Conservation (phyloP, 164 flowering plant genomes). For the Nymphaea thermarum region DNA sequence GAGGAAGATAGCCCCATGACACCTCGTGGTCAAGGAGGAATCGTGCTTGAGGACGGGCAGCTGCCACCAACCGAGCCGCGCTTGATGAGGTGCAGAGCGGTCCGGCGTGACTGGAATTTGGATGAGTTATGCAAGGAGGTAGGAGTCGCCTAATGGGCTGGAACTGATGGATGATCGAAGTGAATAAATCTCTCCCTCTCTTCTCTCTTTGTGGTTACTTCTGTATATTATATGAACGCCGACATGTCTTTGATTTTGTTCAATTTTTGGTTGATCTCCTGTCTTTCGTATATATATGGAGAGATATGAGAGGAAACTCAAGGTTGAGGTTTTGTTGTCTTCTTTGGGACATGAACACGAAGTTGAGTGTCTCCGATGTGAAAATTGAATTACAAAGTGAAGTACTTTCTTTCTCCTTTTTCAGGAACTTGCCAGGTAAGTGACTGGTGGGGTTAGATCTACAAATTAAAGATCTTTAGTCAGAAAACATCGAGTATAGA, state of each 20-base stretch:
- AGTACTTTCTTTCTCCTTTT: not conserved
- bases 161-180: not conserved
- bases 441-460: not conserved
- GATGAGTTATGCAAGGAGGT: not conserved
- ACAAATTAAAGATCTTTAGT: no score
- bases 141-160: not conserved
- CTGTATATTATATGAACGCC: not conserved
- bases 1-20: not conserved
- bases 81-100: slow-evolving; percentile 1
- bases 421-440: not conserved
- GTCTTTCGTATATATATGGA: not conserved
- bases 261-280: not conserved
- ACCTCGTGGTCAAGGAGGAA: not conserved
- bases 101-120: slow-evolving; percentile 2
- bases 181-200: not conserved
- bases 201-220: no score
- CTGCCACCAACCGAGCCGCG: not conserved
- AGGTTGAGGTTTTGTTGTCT: not conserved
- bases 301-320: not conserved
- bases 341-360: not conserved
- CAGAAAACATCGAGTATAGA: no score
- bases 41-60: not conserved
- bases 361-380: no score
- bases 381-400: not conserved
- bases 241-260: not conserved